Conservation (phyloP, 2,329 filamentous ascomycete species). For the Trichoderma arundinaceum region DNA sequence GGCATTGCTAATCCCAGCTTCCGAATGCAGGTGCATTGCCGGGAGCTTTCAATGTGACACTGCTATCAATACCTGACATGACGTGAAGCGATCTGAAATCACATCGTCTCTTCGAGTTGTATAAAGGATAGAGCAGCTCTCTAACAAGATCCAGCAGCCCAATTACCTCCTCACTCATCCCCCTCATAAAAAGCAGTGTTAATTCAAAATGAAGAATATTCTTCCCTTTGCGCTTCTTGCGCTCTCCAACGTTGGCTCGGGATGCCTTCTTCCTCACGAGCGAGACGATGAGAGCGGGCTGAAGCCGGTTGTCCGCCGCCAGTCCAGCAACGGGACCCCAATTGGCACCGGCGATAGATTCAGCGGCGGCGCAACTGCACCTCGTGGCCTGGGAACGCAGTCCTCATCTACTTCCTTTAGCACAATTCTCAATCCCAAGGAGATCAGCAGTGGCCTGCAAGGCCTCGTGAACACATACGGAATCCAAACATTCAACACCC, state of each 20-base stretch:
- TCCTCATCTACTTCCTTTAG: constrained; percentile 18
- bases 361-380: constrained; percentile 10
- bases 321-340: constrained; percentile 15
- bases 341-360: constrained; percentile 22
- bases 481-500: constrained; percentile 15
- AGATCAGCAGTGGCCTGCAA: constrained; percentile 11
- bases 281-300: constrained; percentile 5
- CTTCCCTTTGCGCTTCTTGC: constrained; percentile 22
- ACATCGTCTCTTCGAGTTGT: background rate
- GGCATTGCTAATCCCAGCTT: constrained; percentile 6
- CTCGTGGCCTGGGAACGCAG: constrained; percentile 10
- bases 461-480: constrained; percentile 16
- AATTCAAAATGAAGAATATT: constrained; percentile 11
- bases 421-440: constrained; percentile 19
- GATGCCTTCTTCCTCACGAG: constrained; percentile 22
- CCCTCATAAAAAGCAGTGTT: background rate
- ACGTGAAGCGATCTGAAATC: constrained; percentile 1
- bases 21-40: constrained; percentile 25
- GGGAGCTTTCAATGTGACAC: background rate
- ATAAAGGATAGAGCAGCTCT: background rate
- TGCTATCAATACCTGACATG: background rate
- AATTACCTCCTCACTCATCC: background rate
- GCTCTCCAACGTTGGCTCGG: constrained; percentile 15
- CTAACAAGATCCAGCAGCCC: too few relatives aligned
- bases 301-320: constrained; percentile 23